Evolutionary conservation across 106 monocot genomes (phyloP).

Genomic region (Dactylorhiza incarnata): DNA sequence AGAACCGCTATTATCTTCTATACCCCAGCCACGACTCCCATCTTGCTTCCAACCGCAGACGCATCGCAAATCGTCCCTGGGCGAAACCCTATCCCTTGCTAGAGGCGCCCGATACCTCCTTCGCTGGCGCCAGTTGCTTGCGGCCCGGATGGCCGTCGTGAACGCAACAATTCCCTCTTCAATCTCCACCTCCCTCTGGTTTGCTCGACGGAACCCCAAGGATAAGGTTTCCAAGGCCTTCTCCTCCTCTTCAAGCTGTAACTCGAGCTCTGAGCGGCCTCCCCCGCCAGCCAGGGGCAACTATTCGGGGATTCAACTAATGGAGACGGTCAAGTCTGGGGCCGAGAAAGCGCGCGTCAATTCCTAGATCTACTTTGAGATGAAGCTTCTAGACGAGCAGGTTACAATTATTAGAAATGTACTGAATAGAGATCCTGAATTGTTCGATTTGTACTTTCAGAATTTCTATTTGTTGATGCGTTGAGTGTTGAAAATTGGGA

Average conservation of each 20-base stretch:
- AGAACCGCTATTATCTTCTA: no score
- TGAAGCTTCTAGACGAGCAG: no score
- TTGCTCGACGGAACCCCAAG: slow-evolving; percentile 20
- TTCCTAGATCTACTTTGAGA: slow-evolving; percentile 45
- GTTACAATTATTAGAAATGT: no score
- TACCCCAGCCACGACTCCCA: no score
- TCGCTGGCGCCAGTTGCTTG: slow-evolving; percentile 8
- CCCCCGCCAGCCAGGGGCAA: slow-evolving; percentile 17
- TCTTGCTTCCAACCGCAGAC: no score
- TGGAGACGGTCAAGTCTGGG: slow-evolving; percentile 45
- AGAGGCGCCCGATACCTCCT: no score
- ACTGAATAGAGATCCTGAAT: background rate
- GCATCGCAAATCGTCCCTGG: no score
- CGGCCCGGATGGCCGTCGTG: slow-evolving; percentile 11
- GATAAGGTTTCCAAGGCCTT: slow-evolving; percentile 14
- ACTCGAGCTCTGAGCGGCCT: background rate
- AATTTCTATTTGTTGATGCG: background rate
- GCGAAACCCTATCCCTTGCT: no score
- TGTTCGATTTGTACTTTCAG: background rate
- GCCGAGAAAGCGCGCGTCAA: slow-evolving; percentile 55
- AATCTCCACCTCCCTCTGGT: slow-evolving; percentile 7
- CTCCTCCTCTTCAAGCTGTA: background rate
- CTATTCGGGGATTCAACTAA: slow-evolving; percentile 51
- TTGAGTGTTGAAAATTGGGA: no score
- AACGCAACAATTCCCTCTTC: slow-evolving; percentile 6